A percentile compares a stretch with the other conserved stretches of the same genome.
phyloP scores from a whole-genome alignment of 1,284 basidiomycete species.

The Apiotrichum mycotoxinovorans region DNA sequence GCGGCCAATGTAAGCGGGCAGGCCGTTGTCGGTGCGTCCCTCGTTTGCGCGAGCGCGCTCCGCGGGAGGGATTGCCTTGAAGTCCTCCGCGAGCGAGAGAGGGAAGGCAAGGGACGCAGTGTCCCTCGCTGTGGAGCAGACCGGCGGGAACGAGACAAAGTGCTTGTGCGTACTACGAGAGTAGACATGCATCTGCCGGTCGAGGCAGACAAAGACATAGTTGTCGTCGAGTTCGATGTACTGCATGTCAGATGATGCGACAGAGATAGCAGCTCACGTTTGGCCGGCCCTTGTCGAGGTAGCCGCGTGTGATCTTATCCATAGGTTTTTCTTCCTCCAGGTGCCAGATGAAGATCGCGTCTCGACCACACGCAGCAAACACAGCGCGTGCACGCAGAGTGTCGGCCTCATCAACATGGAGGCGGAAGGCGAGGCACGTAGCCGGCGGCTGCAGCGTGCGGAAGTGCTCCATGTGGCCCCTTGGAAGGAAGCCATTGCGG shows the following conservation, averaged over 20 bases:
- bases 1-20: slow-evolving; percentile 9
- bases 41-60: neutral
- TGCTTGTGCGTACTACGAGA: slow-evolving; percentile 25
- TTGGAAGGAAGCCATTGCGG: slow-evolving; percentile 20
- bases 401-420: slow-evolving; percentile 31
- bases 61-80: slow-evolving; percentile 14
- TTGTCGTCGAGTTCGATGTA: slow-evolving; percentile 49
- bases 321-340: slow-evolving; percentile 31
- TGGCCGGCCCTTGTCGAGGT: slow-evolving; percentile 13
- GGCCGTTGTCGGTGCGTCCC: neutral
- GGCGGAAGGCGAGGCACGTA: slow-evolving; percentile 33
- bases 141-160: slow-evolving; percentile 25
- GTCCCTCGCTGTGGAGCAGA: neutral
- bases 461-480: slow-evolving; percentile 38
- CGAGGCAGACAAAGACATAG: slow-evolving; percentile 38
- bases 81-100: slow-evolving; percentile 13
- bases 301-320: slow-evolving; percentile 23
- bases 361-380: slow-evolving; percentile 27
- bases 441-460: slow-evolving; percentile 33
- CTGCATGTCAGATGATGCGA: slow-evolving; percentile 20
- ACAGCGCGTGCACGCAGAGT: slow-evolving; percentile 25
- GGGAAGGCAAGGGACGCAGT: slow-evolving; percentile 6
- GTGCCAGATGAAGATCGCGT: slow-evolving; percentile 38
- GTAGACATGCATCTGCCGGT: slow-evolving; percentile 28
- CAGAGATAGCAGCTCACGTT: slow-evolving; percentile 24